These are phyloP conservation scores for Bodo saltans DNA, from an alignment of 78 protist species.

Conservation along the genomic window DNA sequence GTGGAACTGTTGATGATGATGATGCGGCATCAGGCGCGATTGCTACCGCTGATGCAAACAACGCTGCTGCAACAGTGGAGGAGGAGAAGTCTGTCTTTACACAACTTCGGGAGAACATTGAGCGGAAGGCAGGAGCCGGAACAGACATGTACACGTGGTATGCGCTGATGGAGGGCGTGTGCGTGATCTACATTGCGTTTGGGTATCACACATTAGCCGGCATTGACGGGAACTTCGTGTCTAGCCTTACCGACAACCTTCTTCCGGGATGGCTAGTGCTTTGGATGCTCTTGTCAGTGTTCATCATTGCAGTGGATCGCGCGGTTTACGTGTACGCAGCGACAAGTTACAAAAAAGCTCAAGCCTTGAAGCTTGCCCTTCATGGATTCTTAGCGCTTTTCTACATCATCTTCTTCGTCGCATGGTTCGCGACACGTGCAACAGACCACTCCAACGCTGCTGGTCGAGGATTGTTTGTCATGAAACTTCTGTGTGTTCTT, in stretches of 20 bases:
- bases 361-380: neutral
- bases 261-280: conserved; percentile 27
- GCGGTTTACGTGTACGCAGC: conserved; percentile 8
- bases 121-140: too few relatives aligned
- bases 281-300: neutral
- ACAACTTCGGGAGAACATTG: too few relatives aligned
- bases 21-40: too few relatives aligned
- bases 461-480: neutral
- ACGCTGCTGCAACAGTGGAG: too few relatives aligned
- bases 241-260: neutral
- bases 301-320: conserved; percentile 23
- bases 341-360: neutral
- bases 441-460: neutral
- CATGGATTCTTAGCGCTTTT: too few relatives aligned
- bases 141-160: too few relatives aligned
- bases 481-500: neutral
- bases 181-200: too few relatives aligned
- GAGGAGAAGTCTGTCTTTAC: too few relatives aligned
- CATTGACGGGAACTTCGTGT: neutral
- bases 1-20: too few relatives aligned
- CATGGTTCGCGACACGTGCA: neutral
- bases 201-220: too few relatives aligned
- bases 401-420: neutral
- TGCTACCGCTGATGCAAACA: too few relatives aligned
- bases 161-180: too few relatives aligned